Percentiles rank a stretch among this genome's conserved stretches.
phyloP scores from a whole-genome alignment of 176 grass and related monocot species.

The Guadua angustifolia region DNA sequence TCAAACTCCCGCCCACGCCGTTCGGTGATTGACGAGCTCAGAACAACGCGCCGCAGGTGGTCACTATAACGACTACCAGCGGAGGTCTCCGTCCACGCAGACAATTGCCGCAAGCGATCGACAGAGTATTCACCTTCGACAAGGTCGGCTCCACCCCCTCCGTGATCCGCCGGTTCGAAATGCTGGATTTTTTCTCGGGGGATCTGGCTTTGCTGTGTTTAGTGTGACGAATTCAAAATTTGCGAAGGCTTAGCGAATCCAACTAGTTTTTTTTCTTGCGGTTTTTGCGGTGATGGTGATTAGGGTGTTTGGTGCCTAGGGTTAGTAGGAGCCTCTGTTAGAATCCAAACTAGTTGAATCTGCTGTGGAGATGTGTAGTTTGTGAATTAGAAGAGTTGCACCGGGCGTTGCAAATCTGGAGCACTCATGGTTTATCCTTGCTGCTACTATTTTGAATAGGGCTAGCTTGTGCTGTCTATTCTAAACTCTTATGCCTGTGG shows the following conservation, averaged over 20 bases:
- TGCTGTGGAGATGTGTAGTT: background rate
- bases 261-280: background rate
- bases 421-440: background rate
- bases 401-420: background rate
- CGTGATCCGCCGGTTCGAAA: background rate
- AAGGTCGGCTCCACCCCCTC: constrained; percentile 51
- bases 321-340: background rate
- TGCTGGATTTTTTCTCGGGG: background rate
- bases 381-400: constrained; percentile 17
- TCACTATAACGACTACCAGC: constrained; percentile 94
- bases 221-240: background rate
- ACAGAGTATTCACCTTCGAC: constrained; percentile 93
- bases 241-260: too few relatives aligned
- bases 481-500: background rate
- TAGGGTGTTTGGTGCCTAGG: background rate
- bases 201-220: background rate
- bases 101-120: constrained; percentile 85
- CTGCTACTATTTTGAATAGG: background rate
- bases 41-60: constrained; percentile 91
- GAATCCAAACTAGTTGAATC: background rate
- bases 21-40: constrained; percentile 81
- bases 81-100: constrained; percentile 89
- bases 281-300: background rate
- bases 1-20: constrained; percentile 60
- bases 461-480: background rate